Percentiles rank a stretch among this genome's conserved stretches.
phyloP scores from a whole-genome alignment of 148 eudicot genomes.

The Heliosperma pusillum region DNA sequence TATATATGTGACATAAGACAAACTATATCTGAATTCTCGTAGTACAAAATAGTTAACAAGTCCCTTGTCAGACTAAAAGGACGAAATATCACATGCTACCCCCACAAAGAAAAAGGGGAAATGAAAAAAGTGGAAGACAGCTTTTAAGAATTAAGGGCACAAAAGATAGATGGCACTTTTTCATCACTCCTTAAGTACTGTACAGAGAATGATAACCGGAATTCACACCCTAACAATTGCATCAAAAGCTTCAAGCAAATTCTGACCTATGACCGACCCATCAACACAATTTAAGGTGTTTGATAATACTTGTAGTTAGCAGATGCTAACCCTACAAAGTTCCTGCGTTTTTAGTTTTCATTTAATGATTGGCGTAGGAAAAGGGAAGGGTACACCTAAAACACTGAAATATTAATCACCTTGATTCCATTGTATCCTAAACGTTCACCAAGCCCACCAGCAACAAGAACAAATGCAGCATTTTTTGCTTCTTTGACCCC shows the following conservation, averaged over 20 bases:
- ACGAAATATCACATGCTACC: too few relatives aligned
- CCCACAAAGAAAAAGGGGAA: background rate
- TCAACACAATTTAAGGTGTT: too few relatives aligned
- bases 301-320: background rate
- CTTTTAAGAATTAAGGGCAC: background rate
- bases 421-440: slow-evolving; percentile 96
- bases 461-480: slow-evolving; percentile 98
- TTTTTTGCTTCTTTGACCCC: slow-evolving; percentile 77
- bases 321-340: too few relatives aligned
- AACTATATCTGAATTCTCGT: too few relatives aligned
- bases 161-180: background rate
- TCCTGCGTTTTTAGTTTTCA: too few relatives aligned
- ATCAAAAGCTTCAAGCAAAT: background rate
- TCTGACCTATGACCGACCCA: background rate
- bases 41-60: too few relatives aligned
- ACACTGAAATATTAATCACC: slow-evolving; percentile 32
- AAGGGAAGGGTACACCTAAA: too few relatives aligned
- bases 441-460: slow-evolving; percentile 98
- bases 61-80: too few relatives aligned
- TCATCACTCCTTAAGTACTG: background rate
- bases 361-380: too few relatives aligned
- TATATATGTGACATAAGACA: too few relatives aligned
- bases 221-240: background rate
- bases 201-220: background rate
- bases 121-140: background rate